Conservation (phyloP, 371 early-diverging fungal genomes). For the Blyttiomyces sp. region DNA sequence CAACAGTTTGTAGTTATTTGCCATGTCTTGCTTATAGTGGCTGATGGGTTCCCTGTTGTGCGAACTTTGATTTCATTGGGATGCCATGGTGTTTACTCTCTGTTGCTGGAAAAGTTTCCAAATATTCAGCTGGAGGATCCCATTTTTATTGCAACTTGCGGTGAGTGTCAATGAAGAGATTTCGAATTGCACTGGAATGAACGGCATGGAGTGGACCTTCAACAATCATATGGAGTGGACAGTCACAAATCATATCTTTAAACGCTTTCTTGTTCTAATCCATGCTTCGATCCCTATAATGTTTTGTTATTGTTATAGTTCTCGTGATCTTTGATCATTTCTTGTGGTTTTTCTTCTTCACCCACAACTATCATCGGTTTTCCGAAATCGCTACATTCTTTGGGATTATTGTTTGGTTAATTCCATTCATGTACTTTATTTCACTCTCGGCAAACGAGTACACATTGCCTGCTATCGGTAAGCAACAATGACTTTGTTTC, state of each 20-base stretch:
- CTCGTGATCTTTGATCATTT: conserved; percentile 80
- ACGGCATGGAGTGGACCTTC: no score
- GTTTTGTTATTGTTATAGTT: conserved; percentile 36
- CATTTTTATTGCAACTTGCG: conserved; percentile 62
- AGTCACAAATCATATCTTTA: no score
- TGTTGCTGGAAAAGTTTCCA: conserved; percentile 67
- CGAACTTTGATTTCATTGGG: conserved; percentile 58
- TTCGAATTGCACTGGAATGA: conserved; percentile 8
- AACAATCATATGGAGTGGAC: not conserved
- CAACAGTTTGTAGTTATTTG: conserved; percentile 56
- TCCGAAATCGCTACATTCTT: conserved; percentile 82
- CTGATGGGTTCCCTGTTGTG: conserved; percentile 65
- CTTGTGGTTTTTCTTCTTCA: conserved; percentile 82
- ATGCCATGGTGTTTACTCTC: conserved; percentile 67
- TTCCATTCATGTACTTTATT: conserved; percentile 84
- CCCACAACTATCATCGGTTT: conserved; percentile 59
- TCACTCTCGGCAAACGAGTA: conserved; percentile 83
- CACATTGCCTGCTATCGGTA: conserved; percentile 70
- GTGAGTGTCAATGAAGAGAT: conserved; percentile 2
- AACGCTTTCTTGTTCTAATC: conserved; percentile 7
- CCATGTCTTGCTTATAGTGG: conserved; percentile 61
- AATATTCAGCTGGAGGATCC: conserved; percentile 63
- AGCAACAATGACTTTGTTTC: not conserved
- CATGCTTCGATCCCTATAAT: not conserved
- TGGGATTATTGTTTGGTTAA: conserved; percentile 80